Evolutionary conservation across 495 filamentous ascomycete genomes (phyloP), one percentile per base, ranked within the genome.

Genomic region (Corynascus novoguineensis): DNA sequence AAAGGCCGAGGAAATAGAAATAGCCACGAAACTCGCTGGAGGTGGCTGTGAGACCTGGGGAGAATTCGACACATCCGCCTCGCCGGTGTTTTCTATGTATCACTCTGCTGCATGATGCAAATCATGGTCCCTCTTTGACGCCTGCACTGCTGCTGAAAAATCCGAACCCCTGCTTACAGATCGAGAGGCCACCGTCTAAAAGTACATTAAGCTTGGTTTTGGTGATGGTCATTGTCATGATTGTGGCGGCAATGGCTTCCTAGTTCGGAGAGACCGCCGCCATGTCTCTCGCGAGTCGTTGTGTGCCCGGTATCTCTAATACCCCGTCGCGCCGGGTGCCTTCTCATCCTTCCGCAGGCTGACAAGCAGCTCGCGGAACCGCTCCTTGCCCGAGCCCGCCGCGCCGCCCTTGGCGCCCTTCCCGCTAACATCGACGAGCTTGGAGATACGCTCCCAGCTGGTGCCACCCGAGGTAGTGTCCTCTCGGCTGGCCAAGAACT

Each of bases 401-500:
- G 86, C 88, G 65, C 92, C 92, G 55, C 89, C 90, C 65, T 83
- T 86, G 42, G 82, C 77, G 11, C 92, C 90, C 77, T 97, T 97
- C 48, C 95, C 93, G 68, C 89, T 96, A 55, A 99, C 74, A 73
- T 99, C 93, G 28, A 97, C 93, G 62, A 97, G 69, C 75, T 97
- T 97, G 3, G 91, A 87, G 70, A 99, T 97, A 54, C 95, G 84
- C 75, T 97, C 93, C 93, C 93, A 99, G 79, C 89, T 92, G 8
- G 95, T 99, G 28, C 93, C 93, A 24, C 95, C 93, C 1, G 88
- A 86, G 17, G 88, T 85, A 35, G 91, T 97, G 69, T 97, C 89
- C 66, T 99, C 91, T 41, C 92, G 82, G 66, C 74, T 89, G 48
- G 83, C 84, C 28, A 97, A 75, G 74, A 97, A 97, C 60, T 97